These are phyloP conservation scores for thale cress (Arabidopsis thaliana) DNA, from an alignment of 345 rosid genomes.

Conservation along the genomic window TAIR10.1 NC_003076.8:3375001-3375500, in stretches of 20 bases:
- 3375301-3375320: constrained; percentile 52
- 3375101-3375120: constrained; percentile 60
- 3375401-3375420: constrained; percentile 15
- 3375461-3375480: constrained; percentile 18
- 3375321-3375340: constrained; percentile 59
- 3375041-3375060: constrained; percentile 26
- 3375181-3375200: constrained; percentile 12
- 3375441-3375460: constrained; percentile 17
- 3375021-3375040: constrained; percentile 14
- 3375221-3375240: constrained; percentile 7
- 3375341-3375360: constrained; percentile 49
- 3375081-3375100: constrained; percentile 67
- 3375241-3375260: constrained; percentile 16
- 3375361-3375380: constrained; percentile 5
- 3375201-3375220: constrained; percentile 5
- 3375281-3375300: constrained; percentile 79
- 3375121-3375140: constrained; percentile 68
- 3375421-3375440: constrained; percentile 3
- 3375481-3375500: constrained; percentile 77
- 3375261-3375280: constrained; percentile 82
- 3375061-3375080: background rate
- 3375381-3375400: constrained; percentile 13
- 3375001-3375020: constrained; percentile 8
- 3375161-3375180: constrained; percentile 3
- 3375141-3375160: constrained; percentile 62